These are phyloP conservation scores for Macadamia tetraphylla DNA, from an alignment of 164 flowering plant genomes.

Conservation along the genomic window DNA sequence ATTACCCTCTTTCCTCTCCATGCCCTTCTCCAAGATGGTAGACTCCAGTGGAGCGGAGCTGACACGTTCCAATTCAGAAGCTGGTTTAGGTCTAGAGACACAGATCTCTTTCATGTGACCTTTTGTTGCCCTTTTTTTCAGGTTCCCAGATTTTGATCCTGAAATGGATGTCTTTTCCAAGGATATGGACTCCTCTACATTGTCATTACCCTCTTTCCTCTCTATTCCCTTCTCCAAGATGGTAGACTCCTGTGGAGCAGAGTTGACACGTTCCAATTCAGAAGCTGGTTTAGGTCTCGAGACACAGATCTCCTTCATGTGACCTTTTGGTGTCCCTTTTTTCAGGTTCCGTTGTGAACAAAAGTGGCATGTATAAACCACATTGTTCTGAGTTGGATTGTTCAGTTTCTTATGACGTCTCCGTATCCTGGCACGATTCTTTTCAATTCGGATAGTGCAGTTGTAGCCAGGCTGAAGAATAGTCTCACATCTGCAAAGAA, in stretches of 20 bases:
- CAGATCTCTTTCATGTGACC: conserved; percentile 52
- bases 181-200: conserved; percentile 3
- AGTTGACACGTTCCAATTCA: conserved; percentile 3
- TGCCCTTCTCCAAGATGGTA: background rate
- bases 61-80: conserved; percentile 4
- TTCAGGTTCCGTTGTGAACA: conserved; percentile 58
- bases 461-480: conserved; percentile 69
- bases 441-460: conserved; percentile 66
- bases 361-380: conserved; percentile 63
- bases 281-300: conserved; percentile 21
- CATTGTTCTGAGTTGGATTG: conserved; percentile 38
- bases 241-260: conserved; percentile 2
- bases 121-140: conserved; percentile 62
- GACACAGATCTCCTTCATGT: conserved; percentile 49
- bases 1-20: background rate
- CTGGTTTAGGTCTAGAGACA: conserved; percentile 27
- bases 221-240: background rate
- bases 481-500: conserved; percentile 65
- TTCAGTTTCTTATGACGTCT: conserved; percentile 24
- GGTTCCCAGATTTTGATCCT: conserved; percentile 16
- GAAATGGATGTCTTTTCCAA: background rate
- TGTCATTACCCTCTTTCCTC: background rate
- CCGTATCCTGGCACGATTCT: conserved; percentile 31
- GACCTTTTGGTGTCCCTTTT: conserved; percentile 63
- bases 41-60: conserved; percentile 5